These are phyloP conservation scores for Alnus rubra DNA, from an alignment of 306 rosid species.

Conservation along the genomic window DNA sequence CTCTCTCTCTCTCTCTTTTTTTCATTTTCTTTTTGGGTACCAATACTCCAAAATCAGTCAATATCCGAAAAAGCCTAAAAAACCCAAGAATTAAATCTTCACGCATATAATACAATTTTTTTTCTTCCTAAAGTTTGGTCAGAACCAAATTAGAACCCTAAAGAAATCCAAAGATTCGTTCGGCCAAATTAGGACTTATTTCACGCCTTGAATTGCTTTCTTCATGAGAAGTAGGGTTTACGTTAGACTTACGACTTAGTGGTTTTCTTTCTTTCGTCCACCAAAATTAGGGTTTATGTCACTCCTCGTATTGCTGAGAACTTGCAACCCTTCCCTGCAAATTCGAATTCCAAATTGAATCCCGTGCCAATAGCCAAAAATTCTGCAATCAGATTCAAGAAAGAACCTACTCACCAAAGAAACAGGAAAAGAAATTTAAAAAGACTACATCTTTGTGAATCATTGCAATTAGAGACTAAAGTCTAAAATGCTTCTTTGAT, in stretches of 20 bases:
- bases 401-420: neutral
- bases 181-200: slow-evolving; percentile 19
- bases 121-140: slow-evolving; percentile 29
- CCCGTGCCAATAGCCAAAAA: slow-evolving; percentile 42
- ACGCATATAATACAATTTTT: slow-evolving; percentile 10
- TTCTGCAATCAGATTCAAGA: slow-evolving; percentile 6
- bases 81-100: slow-evolving; percentile 25
- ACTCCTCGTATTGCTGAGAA: slow-evolving; percentile 1
- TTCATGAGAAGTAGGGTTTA: neutral
- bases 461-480: neutral
- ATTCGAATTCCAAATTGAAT: slow-evolving; percentile 4
- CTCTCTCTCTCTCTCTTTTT: neutral
- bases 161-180: slow-evolving; percentile 9
- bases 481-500: neutral
- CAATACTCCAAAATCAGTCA: slow-evolving; percentile 18
- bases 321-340: slow-evolving; percentile 19
- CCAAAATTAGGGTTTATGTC: neutral
- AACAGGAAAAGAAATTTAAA: neutral
- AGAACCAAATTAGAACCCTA: slow-evolving; percentile 26
- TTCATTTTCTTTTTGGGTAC: neutral
- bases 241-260: slow-evolving; percentile 8
- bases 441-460: neutral
- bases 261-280: neutral
- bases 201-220: slow-evolving; percentile 29
- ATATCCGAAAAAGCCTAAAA: neutral